These are phyloP conservation scores for Solanum lycopersicoides DNA, from an alignment of 257 asterid species.

Conservation along the genomic window DNA sequence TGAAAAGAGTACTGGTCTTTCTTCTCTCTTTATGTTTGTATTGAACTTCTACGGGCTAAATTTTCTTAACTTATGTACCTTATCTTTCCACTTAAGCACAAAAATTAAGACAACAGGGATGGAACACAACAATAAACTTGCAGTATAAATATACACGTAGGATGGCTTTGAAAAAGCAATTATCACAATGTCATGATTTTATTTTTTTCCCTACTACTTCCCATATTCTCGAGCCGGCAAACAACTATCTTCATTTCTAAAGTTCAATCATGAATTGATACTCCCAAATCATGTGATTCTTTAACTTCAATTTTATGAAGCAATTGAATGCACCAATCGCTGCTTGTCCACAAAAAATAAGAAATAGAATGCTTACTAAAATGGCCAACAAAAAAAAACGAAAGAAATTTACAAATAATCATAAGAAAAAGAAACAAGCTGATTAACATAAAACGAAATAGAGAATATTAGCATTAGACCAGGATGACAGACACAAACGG, in stretches of 20 bases:
- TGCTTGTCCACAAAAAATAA: background rate
- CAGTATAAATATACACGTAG: background rate
- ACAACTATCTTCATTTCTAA: background rate
- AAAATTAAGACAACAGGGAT: background rate
- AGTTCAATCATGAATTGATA: background rate
- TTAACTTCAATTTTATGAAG: background rate
- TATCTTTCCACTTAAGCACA: background rate
- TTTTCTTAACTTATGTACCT: background rate
- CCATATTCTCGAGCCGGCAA: background rate
- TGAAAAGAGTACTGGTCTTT: background rate
- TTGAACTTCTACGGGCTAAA: background rate
- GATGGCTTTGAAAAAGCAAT: background rate
- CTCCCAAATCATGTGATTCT: background rate
- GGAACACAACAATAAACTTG: background rate
- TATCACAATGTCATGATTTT: background rate
- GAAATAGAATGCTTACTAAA: background rate
- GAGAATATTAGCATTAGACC: background rate
- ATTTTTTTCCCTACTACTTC: background rate
- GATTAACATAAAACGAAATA: background rate
- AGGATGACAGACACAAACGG: background rate
- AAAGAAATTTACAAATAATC: background rate
- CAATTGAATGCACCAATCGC: background rate
- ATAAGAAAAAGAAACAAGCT: background rate
- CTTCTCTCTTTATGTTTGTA: background rate
- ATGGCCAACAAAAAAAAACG: background rate